Base-by-base conservation (phyloP, 768 basidiomycete genomes). In the Porpolomopsis calyptriformis region DNA sequence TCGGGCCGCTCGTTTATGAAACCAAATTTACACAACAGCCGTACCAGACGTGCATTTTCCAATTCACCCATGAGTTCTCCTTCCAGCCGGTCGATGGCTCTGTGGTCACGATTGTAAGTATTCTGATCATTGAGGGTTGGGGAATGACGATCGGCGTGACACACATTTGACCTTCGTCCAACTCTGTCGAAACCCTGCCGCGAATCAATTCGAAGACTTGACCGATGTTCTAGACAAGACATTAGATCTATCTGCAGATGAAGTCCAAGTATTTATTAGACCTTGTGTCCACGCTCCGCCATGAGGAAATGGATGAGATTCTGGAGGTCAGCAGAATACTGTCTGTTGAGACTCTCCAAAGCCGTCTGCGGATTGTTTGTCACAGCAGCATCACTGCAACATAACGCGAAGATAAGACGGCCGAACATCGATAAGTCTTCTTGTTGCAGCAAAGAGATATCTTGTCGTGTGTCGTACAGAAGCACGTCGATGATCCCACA, bases 1-100 rank as follows among this genome's bases (percentile, higher is more conserved):
- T 98, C 96, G 2, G 96, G 94, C n/a, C 96, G 75, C 59, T 99
- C 96, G 60, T 98, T 98, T 68, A 99, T 97, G 64, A 99, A 98
- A 0, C 91, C 91, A 55, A 99, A 83, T 66, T 98, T 99, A 62
- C 82, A 82, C 49, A 98, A 67, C 41, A 98, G 64, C 40, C 96
- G 74, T 24, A 97, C 85, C 8, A 98, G 70, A 22, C 96, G 74
- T 0, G 85, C 91, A 56, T 99, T 98, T 68, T 98, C 96, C 18
- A 98, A 71, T 60, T 98, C 94, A 33, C 82, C 75, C 64, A 82
- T 72, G 27, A 98, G 70, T 53, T 97, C 87, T 12, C 73, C 70
- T 60, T 98, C 92, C 14, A 97, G 66, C 25, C 74, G 69, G 56
- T 99, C 96, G 11, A 73, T 72, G 20, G 85, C 80, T 49, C 92